Base-by-base conservation (phyloP, 768 basidiomycete species). In the Rhizopogon sp. region DNA sequence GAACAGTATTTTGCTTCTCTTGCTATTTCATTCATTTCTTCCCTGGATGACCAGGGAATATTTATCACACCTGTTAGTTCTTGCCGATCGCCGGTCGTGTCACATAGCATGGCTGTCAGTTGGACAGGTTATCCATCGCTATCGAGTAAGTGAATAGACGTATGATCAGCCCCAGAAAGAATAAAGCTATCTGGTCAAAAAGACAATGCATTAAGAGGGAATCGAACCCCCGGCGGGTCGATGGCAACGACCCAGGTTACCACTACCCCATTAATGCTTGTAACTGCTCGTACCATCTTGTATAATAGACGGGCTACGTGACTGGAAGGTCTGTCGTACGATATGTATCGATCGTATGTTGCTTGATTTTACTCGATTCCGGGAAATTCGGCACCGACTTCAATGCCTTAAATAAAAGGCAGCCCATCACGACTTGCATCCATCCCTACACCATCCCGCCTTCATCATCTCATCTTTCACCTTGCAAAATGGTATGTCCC, bases 151-250 rank as follows among this genome's bases (percentile, higher is more conserved):
- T 25, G 22, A 25, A 25, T 25, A 25, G 3, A 3, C 22, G 3
- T 25, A 25, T 25, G 22, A 2, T 25, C 22, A 25, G 20, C n/a
- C n/a, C n/a, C n/a, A n/a, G 25, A 25, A 25, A 4, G 25, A 25
- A 25, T 4, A 25, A 25, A 4, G 4, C 3, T 25, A 4, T 25
- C 25, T 5, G 25, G 25, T 25, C 25, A 5, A 25, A 25, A 25
- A 25, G 25, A 25, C 25, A 25, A 25, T 82, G 81, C 82, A 83
- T 83, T 82, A 84, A 83, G 81, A 66, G 82, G 81, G 83, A 84
- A 85, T 85, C 80, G 82, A 85, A 85, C 83, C 81, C 83, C 81
- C 82, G 83, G 82, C 83, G 82, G 83, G 81, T 83, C 82, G 65
- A 66, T 66, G 65, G 65, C 65, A 66, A 66, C 65, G 65, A 66